phyloP scores from a whole-genome alignment of 2,329 filamentous ascomycete species.

The Bipolaris bicolor region DNA sequence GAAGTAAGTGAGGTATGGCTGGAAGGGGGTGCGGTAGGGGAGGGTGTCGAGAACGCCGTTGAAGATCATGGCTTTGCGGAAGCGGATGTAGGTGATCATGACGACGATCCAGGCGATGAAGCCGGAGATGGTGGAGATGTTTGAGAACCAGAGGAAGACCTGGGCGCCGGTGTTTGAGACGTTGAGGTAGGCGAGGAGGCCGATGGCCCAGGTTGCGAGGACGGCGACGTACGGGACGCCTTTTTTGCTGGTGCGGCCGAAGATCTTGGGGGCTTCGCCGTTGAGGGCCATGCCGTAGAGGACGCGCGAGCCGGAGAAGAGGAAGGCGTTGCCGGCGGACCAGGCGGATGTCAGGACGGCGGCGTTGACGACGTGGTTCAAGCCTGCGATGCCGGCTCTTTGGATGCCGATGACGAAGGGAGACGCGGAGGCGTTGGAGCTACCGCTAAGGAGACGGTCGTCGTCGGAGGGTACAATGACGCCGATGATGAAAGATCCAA shows the following conservation, averaged over 20 bases:
- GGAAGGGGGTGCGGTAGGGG: slow-evolving; percentile 56
- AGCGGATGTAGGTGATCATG: slow-evolving; percentile 65
- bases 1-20: slow-evolving; percentile 63
- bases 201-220: slow-evolving; percentile 49
- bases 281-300: slow-evolving; percentile 58
- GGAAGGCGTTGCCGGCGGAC: slow-evolving; percentile 72
- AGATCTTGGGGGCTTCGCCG: slow-evolving; percentile 59
- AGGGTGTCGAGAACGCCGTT: slow-evolving; percentile 64
- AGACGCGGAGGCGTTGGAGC: slow-evolving; percentile 44
- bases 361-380: slow-evolving; percentile 77
- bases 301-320: slow-evolving; percentile 61
- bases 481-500: slow-evolving; percentile 62
- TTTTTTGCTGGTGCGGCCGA: slow-evolving; percentile 54
- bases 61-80: slow-evolving; percentile 54
- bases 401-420: slow-evolving; percentile 70
- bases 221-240: slow-evolving; percentile 52
- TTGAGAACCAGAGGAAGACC: slow-evolving; percentile 72
- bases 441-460: slow-evolving; percentile 48
- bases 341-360: slow-evolving; percentile 75
- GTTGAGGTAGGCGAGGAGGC: slow-evolving; percentile 58
- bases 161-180: slow-evolving; percentile 54
- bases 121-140: slow-evolving; percentile 66
- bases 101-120: slow-evolving; percentile 63
- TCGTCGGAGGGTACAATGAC: slow-evolving; percentile 65
- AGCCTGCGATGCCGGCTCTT: slow-evolving; percentile 68